phyloP scores from a whole-genome alignment of 2,329 filamentous ascomycete species.

The Beauveria bassiana region DNA sequence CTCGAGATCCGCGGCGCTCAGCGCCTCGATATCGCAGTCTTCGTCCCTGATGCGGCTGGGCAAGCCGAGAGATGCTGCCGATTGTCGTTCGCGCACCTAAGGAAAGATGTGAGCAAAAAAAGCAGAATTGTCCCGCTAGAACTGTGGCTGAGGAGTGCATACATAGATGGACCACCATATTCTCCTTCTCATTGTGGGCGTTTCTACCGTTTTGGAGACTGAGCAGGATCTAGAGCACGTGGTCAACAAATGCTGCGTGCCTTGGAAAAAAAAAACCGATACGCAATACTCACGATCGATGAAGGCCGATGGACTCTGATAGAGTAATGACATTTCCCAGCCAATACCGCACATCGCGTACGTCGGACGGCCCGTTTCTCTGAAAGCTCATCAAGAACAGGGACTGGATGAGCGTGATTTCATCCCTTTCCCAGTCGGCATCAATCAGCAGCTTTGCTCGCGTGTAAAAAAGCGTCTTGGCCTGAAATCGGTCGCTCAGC shows the following conservation, averaged over 20 bases:
- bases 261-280: no score
- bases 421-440: conserved; percentile 44
- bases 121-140: not conserved
- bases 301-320: conserved; percentile 41
- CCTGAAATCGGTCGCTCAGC: conserved; percentile 39
- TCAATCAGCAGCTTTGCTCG: conserved; percentile 44
- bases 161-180: conserved; percentile 50
- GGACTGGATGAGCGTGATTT: conserved; percentile 40
- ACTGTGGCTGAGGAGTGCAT: conserved; percentile 15
- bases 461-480: conserved; percentile 42
- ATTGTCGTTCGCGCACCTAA: conserved; percentile 30
- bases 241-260: not conserved
- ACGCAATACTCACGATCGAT: conserved; percentile 27
- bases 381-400: conserved; percentile 50
- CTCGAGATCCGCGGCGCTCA: conserved; percentile 24
- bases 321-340: conserved; percentile 42
- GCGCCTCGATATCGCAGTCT: conserved; percentile 30
- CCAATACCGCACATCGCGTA: conserved; percentile 43
- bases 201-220: conserved; percentile 20
- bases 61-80: conserved; percentile 27
- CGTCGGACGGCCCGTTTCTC: conserved; percentile 39
- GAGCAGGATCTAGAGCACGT: conserved; percentile 18
- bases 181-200: conserved; percentile 31
- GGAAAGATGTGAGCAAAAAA: conserved; percentile 5
- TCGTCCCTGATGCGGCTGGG: conserved; percentile 31